phyloP scores from a whole-genome alignment of 1,139 yeast species.

The Yamadazyma taylorii region DNA sequence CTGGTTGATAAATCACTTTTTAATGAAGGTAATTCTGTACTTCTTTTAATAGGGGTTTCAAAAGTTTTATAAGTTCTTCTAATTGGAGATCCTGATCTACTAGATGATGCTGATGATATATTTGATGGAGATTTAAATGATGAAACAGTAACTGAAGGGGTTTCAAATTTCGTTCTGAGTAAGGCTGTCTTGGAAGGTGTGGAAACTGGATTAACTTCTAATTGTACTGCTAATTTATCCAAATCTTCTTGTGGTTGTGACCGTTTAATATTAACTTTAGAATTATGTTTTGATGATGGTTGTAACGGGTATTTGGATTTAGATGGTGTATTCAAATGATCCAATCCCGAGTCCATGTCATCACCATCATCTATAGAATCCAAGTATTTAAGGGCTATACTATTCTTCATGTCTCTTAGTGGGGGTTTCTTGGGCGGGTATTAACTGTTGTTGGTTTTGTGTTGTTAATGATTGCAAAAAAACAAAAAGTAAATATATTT shows the following conservation, averaged over 20 bases:
- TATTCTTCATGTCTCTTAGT: constrained; percentile 13
- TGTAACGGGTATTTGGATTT: constrained; percentile 29
- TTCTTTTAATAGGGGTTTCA: constrained; percentile 15
- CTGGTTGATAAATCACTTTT: constrained; percentile 11
- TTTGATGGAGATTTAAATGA: constrained; percentile 39
- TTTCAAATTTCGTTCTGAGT: constrained; percentile 38
- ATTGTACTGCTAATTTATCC: constrained; percentile 41
- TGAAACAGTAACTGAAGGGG: constrained; percentile 47
- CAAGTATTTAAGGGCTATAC: constrained; percentile 34
- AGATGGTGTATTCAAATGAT: constrained; percentile 14
- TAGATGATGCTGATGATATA: constrained; percentile 21
- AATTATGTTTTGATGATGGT: constrained; percentile 32
- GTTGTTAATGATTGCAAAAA: background rate
- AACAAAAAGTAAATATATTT: too few relatives aligned
- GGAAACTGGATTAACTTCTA: constrained; percentile 28
- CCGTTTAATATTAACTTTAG: constrained; percentile 13
- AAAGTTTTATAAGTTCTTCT: constrained; percentile 14
- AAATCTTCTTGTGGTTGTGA: constrained; percentile 30
- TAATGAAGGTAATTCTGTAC: constrained; percentile 16
- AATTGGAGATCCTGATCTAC: constrained; percentile 23
- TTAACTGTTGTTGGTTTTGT: too few relatives aligned
- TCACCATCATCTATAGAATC: constrained; percentile 28
- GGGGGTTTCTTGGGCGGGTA: too few relatives aligned
- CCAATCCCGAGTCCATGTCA: background rate
- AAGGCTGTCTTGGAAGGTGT: constrained; percentile 32